Evolutionary conservation across 495 filamentous ascomycete species (phyloP).

Genomic region (Lasiosphaeria miniovina): DNA sequence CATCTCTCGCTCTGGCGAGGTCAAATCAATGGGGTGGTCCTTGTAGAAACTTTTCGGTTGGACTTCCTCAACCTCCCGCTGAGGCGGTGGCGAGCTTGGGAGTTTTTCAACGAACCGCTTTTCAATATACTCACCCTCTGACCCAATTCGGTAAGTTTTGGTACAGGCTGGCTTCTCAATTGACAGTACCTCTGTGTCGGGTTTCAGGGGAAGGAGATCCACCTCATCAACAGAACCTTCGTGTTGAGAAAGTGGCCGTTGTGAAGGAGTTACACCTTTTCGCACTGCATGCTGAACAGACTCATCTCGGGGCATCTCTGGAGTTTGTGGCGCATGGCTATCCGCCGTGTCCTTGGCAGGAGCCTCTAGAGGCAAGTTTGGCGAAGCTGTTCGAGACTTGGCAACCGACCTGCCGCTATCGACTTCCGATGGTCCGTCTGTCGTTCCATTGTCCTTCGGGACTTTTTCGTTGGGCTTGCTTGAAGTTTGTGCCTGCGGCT

Average conservation of each 20-base stretch:
- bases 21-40: neutral
- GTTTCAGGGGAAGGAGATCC: neutral
- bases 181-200: neutral
- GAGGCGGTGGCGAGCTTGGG: neutral
- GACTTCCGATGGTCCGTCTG: too few species aligned
- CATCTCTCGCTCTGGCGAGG: neutral
- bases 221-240: conserved; percentile 9
- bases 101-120: conserved; percentile 1
- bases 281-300: neutral
- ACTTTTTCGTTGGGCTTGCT: neutral
- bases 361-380: too few species aligned
- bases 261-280: neutral
- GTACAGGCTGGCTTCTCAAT: neutral
- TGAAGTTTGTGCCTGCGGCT: neutral
- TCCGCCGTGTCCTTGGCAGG: too few species aligned
- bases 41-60: neutral
- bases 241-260: neutral
- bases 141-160: neutral
- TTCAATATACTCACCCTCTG: neutral
- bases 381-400: too few species aligned
- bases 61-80: neutral
- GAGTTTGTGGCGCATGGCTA: too few species aligned
- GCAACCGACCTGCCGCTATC: too few species aligned
- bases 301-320: neutral
- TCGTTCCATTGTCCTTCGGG: neutral